A percentile compares a stretch with the other conserved stretches of the same genome.
phyloP scores from a whole-genome alignment of 2,329 filamentous ascomycete species.

The Fusarium staphyleae region DNA sequence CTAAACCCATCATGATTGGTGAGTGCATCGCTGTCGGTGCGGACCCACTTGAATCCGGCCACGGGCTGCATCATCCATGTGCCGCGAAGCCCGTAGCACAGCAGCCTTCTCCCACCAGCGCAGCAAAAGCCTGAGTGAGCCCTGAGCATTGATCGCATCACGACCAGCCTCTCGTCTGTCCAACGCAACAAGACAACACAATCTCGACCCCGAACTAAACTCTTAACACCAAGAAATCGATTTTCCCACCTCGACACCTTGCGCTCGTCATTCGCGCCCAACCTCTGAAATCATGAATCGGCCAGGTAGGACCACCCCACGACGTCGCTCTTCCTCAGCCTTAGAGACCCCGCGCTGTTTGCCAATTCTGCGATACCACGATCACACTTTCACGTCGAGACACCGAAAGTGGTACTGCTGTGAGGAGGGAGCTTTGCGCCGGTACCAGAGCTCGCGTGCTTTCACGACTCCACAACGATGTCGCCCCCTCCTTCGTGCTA shows the following conservation, averaged over 20 bases:
- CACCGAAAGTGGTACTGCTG: slow-evolving; percentile 1
- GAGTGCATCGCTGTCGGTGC: slow-evolving; percentile 41
- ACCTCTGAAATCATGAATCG: slow-evolving; percentile 60
- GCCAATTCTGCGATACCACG: slow-evolving; percentile 32
- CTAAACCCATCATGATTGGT: slow-evolving; percentile 41
- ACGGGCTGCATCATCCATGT: slow-evolving; percentile 37
- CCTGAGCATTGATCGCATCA: slow-evolving; percentile 33
- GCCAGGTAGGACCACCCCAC: slow-evolving; percentile 60
- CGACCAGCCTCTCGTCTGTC: slow-evolving; percentile 35
- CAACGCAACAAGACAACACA: slow-evolving; percentile 34
- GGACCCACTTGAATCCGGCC: slow-evolving; percentile 52
- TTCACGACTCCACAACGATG: slow-evolving; percentile 17
- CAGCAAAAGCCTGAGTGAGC: slow-evolving; percentile 34
- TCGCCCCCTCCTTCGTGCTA: no score
- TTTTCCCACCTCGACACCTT: slow-evolving; percentile 10
- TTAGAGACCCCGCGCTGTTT: slow-evolving; percentile 37
- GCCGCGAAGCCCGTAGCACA: slow-evolving; percentile 28
- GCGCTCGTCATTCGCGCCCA: slow-evolving; percentile 35
- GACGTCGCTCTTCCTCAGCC: slow-evolving; percentile 38
- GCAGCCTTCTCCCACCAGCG: slow-evolving; percentile 41
- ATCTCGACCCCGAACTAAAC: slow-evolving; percentile 24
- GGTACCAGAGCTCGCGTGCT: slow-evolving; percentile 19
- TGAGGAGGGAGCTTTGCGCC: slow-evolving; percentile 23
- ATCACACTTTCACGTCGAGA: slow-evolving; percentile 27
- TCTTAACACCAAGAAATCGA: slow-evolving; percentile 26